Percentiles rank a stretch among this genome's conserved stretches.
Conservation (phyloP, 768 basidiomycete genomes). For the Hortiboletus flavorubellus region DNA sequence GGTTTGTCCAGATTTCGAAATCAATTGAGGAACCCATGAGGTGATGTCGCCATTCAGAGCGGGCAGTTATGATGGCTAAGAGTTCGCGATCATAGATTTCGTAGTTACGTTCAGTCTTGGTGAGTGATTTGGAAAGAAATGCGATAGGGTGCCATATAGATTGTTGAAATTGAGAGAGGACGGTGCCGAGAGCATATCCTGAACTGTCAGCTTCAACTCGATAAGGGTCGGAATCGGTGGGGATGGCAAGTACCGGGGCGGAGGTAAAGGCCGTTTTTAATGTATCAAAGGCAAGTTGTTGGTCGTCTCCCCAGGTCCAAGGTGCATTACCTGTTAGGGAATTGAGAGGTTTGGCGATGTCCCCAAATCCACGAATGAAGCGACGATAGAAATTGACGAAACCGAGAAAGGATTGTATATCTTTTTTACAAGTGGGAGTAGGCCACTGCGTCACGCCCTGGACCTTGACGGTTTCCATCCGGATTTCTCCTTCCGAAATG, state of each 20-base stretch:
- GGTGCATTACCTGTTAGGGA: constrained; percentile 1
- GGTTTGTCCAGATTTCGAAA: constrained; percentile 17
- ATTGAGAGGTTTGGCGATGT: constrained; percentile 28
- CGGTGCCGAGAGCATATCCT: neutral
- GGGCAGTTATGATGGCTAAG: constrained; percentile 41
- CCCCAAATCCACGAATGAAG: constrained; percentile 33
- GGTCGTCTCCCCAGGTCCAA: neutral
- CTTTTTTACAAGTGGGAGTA: constrained; percentile 25
- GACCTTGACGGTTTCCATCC: constrained; percentile 42
- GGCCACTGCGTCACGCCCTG: constrained; percentile 39
- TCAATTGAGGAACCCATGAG: neutral
- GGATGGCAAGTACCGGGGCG: neutral
- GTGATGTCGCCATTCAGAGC: constrained; percentile 32
- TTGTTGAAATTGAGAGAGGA: neutral
- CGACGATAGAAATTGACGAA: constrained; percentile 19
- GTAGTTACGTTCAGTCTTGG: constrained; percentile 41
- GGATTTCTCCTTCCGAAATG: constrained; percentile 23
- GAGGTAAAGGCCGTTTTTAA: neutral
- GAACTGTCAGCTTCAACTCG: neutral
- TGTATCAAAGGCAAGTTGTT: neutral
- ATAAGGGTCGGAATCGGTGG: neutral
- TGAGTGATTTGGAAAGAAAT: constrained; percentile 35
- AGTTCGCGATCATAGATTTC: constrained; percentile 31
- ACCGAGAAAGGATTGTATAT: constrained; percentile 41
- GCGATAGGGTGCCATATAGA: constrained; percentile 36